These are phyloP conservation scores for Cercospora sesami DNA, from an alignment of 2,329 filamentous ascomycete genomes.

Conservation along the genomic window DNA sequence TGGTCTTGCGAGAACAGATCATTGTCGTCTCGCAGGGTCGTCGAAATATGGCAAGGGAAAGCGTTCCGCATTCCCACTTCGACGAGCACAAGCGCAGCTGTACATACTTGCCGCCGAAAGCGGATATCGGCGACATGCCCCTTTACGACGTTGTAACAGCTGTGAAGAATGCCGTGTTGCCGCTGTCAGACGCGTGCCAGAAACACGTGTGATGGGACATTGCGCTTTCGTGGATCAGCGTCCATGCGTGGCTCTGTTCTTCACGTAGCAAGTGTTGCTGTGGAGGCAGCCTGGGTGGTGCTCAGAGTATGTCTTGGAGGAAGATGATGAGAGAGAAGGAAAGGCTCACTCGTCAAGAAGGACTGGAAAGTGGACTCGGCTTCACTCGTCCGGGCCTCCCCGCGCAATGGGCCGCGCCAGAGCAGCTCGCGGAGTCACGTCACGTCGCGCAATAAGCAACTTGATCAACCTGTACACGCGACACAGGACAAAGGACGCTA, in stretches of 20 bases:
- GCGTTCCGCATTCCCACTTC: background rate
- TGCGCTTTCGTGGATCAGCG: background rate
- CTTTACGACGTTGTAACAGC: background rate
- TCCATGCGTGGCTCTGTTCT: background rate
- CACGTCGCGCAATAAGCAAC: slow-evolving; percentile 2
- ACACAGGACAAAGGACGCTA: background rate
- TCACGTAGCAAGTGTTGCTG: background rate
- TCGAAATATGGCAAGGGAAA: no score
- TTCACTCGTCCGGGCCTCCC: background rate
- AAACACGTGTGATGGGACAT: background rate
- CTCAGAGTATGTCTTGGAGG: background rate
- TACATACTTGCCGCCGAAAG: no score
- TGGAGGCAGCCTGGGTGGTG: background rate
- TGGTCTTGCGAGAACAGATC: background rate
- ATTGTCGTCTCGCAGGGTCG: background rate
- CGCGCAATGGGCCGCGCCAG: background rate
- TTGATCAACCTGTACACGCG: background rate
- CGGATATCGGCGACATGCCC: background rate
- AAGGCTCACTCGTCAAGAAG: background rate
- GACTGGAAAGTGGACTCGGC: background rate
- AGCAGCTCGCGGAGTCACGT: background rate
- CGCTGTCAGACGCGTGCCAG: background rate
- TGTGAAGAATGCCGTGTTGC: background rate
- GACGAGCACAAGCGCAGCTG: background rate
- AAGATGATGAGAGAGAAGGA: background rate